Evolutionary conservation across 371 early-diverging fungal genomes (phyloP).

Genomic region (Capniomyces stellatus): DNA sequence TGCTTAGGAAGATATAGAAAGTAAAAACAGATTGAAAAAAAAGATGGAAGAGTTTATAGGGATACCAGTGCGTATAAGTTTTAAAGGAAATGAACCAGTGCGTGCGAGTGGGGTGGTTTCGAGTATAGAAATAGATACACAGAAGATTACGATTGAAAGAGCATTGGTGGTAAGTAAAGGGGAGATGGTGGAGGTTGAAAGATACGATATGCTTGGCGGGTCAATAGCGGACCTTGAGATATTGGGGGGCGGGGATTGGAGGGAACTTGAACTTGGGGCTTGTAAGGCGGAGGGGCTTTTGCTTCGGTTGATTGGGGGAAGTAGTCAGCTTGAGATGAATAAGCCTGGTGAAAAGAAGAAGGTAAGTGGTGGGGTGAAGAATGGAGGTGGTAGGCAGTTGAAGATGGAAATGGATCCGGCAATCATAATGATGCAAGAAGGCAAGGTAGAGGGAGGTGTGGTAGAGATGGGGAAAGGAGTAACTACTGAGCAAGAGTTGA

Average conservation of each 20-base stretch:
- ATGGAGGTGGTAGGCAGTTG: not conserved
- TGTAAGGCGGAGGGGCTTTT: too few relatives aligned
- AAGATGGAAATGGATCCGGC: not conserved
- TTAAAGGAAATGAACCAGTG: not conserved
- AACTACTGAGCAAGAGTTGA: not conserved
- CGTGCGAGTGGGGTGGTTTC: not conserved
- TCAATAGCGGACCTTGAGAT: not conserved
- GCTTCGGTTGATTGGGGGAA: not conserved
- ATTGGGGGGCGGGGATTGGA: not conserved
- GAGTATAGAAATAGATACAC: not conserved
- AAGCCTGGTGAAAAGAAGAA: not conserved
- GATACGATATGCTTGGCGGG: not conserved
- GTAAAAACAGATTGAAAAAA: too few relatives aligned
- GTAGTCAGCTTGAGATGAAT: not conserved
- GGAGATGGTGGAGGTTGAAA: not conserved
- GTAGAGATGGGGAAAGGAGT: too few relatives aligned
- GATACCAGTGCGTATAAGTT: not conserved
- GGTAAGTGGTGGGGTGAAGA: not conserved
- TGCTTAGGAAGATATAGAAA: too few relatives aligned
- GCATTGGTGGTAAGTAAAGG: not conserved
- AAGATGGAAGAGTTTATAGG: constrained; percentile 1
- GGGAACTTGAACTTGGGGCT: too few relatives aligned
- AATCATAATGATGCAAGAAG: too few relatives aligned
- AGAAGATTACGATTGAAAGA: not conserved
- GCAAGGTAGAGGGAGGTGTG: too few relatives aligned